phyloP scores from a whole-genome alignment of 257 asterid species.

The Leptodermis oblonga region DNA sequence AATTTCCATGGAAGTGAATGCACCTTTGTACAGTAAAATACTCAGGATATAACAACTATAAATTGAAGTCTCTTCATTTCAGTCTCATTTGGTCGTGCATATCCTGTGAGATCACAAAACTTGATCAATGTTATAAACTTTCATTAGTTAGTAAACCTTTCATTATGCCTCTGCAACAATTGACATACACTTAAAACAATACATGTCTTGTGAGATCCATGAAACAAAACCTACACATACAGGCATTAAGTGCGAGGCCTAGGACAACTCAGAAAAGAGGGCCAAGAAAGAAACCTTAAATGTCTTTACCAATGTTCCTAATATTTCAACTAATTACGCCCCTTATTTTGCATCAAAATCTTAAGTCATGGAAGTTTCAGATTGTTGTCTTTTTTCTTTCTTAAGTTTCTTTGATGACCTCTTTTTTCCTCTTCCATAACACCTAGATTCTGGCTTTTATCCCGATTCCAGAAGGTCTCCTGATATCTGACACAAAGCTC shows the following conservation, averaged over 20 bases:
- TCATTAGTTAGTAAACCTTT: neutral
- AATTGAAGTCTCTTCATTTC: neutral
- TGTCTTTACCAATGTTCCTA: constrained; percentile 97
- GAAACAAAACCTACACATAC: no score
- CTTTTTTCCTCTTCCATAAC: constrained; percentile 85
- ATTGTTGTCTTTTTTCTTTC: constrained; percentile 74
- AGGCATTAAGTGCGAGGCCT: no score
- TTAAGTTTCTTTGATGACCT: constrained; percentile 79
- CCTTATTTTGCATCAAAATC: constrained; percentile 97
- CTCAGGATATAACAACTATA: neutral
- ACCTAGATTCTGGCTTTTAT: constrained; percentile 84
- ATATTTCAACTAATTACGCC: constrained; percentile 78
- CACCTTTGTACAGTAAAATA: no score
- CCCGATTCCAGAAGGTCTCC: constrained; percentile 83
- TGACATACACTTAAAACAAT: no score
- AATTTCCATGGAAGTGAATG: no score
- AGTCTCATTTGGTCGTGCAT: neutral
- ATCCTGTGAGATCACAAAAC: neutral
- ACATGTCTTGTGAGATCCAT: no score
- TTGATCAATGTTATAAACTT: neutral
- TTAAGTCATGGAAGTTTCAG: constrained; percentile 90
- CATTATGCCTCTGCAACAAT: no score
- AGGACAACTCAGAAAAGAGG: neutral
- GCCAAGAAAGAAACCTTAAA: constrained; percentile 48
- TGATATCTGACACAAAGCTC: constrained; percentile 63